phyloP scores from a whole-genome alignment of 2,329 filamentous ascomycete species.

The Colletotrichum theobromicola region DNA sequence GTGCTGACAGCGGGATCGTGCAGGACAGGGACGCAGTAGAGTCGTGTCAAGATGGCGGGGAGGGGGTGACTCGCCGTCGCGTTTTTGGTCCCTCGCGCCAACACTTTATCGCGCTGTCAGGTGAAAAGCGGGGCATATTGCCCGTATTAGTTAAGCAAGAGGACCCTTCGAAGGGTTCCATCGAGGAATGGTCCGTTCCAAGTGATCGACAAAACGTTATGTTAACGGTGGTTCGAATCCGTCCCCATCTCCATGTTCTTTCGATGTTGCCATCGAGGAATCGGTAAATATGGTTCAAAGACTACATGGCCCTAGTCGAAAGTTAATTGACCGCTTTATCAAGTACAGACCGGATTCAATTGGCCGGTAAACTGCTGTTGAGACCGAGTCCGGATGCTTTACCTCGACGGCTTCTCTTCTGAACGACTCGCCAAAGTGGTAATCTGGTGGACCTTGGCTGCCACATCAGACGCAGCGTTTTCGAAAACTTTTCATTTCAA shows the following conservation, averaged over 20 bases:
- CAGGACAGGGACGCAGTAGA: background rate
- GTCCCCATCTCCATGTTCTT: background rate
- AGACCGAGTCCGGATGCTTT: background rate
- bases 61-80: background rate
- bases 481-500: background rate
- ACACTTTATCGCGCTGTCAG: constrained; percentile 17
- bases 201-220: constrained; percentile 13
- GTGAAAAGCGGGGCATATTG: background rate
- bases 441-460: background rate
- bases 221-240: background rate
- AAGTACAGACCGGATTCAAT: background rate
- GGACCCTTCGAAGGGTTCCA: background rate
- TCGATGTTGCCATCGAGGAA: background rate
- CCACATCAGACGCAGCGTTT: background rate
- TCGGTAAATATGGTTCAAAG: background rate
- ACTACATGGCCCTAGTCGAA: background rate
- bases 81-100: background rate
- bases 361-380: background rate
- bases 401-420: background rate
- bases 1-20: background rate
- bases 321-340: background rate
- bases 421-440: background rate
- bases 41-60: background rate
- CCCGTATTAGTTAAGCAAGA: background rate
- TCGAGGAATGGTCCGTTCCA: background rate